phyloP scores from a whole-genome alignment of 2,329 filamentous ascomycete species.

The Capronia coronata region DNA sequence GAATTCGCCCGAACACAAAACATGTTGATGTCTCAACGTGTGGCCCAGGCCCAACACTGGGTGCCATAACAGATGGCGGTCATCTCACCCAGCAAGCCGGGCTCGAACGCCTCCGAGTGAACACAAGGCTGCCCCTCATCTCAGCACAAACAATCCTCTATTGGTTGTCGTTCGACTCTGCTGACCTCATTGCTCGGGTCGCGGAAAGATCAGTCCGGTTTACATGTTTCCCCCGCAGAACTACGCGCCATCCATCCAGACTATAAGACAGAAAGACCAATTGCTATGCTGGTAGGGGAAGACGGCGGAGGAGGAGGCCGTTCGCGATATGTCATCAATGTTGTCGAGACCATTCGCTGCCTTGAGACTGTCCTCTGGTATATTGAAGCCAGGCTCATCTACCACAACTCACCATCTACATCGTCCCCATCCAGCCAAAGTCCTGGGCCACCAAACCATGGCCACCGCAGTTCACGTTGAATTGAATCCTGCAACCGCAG shows the following conservation, averaged over 20 bases:
- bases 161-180: neutral
- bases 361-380: neutral
- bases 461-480: slow-evolving; percentile 45
- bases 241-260: too few species aligned
- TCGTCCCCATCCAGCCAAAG: neutral
- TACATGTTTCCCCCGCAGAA: neutral
- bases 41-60: too few species aligned
- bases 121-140: too few species aligned
- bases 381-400: neutral
- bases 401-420: neutral
- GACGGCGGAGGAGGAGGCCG: neutral
- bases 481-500: slow-evolving; percentile 40
- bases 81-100: too few species aligned
- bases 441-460: slow-evolving; percentile 33
- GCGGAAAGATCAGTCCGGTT: neutral
- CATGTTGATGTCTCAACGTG: too few species aligned
- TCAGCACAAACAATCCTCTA: neutral
- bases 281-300: neutral
- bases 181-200: neutral
- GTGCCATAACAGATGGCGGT: too few species aligned
- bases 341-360: slow-evolving; percentile 2
- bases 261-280: too few species aligned
- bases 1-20: neutral
- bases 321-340: slow-evolving; percentile 6
- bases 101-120: too few species aligned